Percentiles rank a stretch among this genome's conserved stretches.
These are phyloP conservation scores for Exophiala xenobiotica DNA, from an alignment of 2,329 filamentous ascomycete species.

Conservation along the genomic window DNA sequence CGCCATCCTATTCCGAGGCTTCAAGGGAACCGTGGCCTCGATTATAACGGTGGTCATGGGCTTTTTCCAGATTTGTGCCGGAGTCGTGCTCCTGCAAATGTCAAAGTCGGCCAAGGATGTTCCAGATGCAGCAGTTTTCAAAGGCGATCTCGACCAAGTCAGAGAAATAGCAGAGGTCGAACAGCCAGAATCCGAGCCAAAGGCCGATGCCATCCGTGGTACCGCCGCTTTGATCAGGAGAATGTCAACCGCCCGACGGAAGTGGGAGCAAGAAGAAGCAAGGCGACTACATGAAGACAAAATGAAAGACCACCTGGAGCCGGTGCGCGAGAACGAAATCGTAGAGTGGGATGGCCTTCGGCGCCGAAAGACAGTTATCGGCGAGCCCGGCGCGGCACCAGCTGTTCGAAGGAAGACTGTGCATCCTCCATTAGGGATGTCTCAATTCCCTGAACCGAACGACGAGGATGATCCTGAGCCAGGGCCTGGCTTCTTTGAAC, in stretches of 20 bases:
- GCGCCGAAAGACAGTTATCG: constrained; percentile 63
- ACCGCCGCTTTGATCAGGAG: constrained; percentile 82
- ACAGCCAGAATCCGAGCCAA: constrained; percentile 93
- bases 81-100: constrained; percentile 89
- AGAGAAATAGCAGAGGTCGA: constrained; percentile 93
- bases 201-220: constrained; percentile 92
- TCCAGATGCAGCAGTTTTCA: constrained; percentile 87
- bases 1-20: constrained; percentile 86
- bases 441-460: constrained; percentile 65
- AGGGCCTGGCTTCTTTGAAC: constrained; percentile 39
- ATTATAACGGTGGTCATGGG: constrained; percentile 91
- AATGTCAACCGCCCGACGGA: constrained; percentile 71
- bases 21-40: constrained; percentile 77
- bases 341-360: constrained; percentile 92
- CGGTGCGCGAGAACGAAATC: constrained; percentile 74
- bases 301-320: constrained; percentile 65
- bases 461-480: constrained; percentile 28
- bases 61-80: constrained; percentile 89
- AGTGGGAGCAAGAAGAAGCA: constrained; percentile 77
- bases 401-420: constrained; percentile 47
- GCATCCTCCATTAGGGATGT: constrained; percentile 85
- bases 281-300: constrained; percentile 78
- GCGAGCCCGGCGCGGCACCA: constrained; percentile 44
- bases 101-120: constrained; percentile 98
- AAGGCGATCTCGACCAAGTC: constrained; percentile 89